phyloP scores from a whole-genome alignment of 1,284 basidiomycete species.

The Cryptococcus wingfieldii region DNA sequence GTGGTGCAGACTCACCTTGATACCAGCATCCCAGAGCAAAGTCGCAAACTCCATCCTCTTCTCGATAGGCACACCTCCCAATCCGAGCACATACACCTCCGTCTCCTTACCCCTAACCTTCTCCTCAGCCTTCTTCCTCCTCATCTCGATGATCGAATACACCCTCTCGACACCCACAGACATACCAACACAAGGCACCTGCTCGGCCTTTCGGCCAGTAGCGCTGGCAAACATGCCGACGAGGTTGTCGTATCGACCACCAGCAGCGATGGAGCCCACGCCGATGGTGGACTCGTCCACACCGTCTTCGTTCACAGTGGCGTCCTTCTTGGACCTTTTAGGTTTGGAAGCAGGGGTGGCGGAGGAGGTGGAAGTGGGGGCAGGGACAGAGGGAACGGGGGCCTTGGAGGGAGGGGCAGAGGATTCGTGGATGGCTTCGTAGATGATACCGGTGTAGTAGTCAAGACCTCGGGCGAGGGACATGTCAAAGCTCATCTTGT shows the following conservation, averaged over 20 bases:
- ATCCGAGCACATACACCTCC: constrained; percentile 88
- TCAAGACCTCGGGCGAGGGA: constrained; percentile 94
- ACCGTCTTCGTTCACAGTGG: constrained; percentile 64
- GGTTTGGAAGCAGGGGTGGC: constrained; percentile 30
- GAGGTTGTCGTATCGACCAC: constrained; percentile 95
- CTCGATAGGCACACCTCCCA: constrained; percentile 74
- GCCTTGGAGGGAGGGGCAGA: constrained; percentile 84
- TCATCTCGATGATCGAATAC: constrained; percentile 86
- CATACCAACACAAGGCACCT: constrained; percentile 88
- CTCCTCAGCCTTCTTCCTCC: constrained; percentile 66
- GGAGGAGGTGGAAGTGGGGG: constrained; percentile 32
- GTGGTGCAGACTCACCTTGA: constrained; percentile 61
- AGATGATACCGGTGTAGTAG: constrained; percentile 98
- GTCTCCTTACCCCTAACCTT: constrained; percentile 76
- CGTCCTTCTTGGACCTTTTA: constrained; percentile 47
- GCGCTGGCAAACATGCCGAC: constrained; percentile 87
- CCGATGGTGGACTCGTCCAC: constrained; percentile 90
- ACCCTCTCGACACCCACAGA: constrained; percentile 94
- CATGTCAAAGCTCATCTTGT: constrained; percentile 90
- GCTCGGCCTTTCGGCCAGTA: constrained; percentile 56
- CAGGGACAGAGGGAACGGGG: constrained; percentile 54
- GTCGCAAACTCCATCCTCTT: constrained; percentile 81
- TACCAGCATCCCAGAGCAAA: constrained; percentile 78
- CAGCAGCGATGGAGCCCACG: constrained; percentile 95
- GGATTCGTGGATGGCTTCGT: constrained; percentile 89